phyloP scores from a whole-genome alignment of 2,329 filamentous ascomycete genomes.

The Chrysosporium queenslandicum region DNA sequence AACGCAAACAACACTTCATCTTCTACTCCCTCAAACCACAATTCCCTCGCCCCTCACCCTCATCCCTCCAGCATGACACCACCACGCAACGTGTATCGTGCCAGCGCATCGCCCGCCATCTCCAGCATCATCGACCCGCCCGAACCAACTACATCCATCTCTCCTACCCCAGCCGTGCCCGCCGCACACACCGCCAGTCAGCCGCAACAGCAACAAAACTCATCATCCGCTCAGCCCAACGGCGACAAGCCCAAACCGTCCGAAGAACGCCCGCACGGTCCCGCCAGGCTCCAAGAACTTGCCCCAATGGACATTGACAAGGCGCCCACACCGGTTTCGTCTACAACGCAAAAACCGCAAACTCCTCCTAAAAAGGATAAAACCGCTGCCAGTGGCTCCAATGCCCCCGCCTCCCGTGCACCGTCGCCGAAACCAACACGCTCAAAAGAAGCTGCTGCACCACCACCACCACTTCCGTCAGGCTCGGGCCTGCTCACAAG shows the following conservation, averaged over 20 bases:
- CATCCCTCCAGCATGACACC: slow-evolving; percentile 39
- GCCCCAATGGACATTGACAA: slow-evolving; percentile 31
- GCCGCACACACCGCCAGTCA: not conserved
- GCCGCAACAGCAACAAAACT: not conserved
- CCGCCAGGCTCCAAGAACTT: slow-evolving; percentile 20
- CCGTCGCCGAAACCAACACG: slow-evolving; percentile 47
- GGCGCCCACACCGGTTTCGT: slow-evolving; percentile 12
- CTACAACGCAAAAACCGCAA: slow-evolving; percentile 19
- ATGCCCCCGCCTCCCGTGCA: slow-evolving; percentile 43
- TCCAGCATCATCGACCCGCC: slow-evolving; percentile 76
- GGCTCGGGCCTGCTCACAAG: slow-evolving; percentile 56
- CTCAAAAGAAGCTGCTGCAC: slow-evolving; percentile 43
- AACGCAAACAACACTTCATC: slow-evolving; percentile 27
- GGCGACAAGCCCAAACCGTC: slow-evolving; percentile 20
- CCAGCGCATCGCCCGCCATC: slow-evolving; percentile 86
- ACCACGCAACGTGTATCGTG: slow-evolving; percentile 49
- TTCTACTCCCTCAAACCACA: slow-evolving; percentile 34
- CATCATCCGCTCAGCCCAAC: slow-evolving; percentile 1
- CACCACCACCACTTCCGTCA: slow-evolving; percentile 44
- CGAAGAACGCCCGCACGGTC: slow-evolving; percentile 13
- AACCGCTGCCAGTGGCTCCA: slow-evolving; percentile 36
- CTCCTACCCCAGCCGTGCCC: slow-evolving; percentile 26
- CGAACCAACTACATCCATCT: slow-evolving; percentile 27
- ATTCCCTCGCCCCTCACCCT: slow-evolving; percentile 29
- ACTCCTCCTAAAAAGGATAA: slow-evolving; percentile 27